These are phyloP conservation scores for Cyberlindnera meyerae DNA, from an alignment of 805 yeast genomes.

Conservation along the genomic window DNA sequence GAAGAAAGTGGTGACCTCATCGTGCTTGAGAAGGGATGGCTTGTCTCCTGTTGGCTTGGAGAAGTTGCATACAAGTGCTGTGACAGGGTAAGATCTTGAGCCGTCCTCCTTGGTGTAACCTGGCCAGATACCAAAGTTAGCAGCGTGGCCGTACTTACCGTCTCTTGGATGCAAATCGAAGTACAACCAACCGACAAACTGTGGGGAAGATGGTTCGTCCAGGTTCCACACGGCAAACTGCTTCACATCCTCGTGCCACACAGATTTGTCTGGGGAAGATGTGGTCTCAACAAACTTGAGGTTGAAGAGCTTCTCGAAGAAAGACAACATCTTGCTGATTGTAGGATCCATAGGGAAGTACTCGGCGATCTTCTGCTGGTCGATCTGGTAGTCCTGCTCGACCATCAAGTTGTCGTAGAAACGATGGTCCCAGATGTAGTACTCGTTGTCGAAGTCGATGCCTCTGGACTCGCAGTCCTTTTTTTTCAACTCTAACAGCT, in stretches of 20 bases:
- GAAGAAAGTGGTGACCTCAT: slow-evolving; percentile 78
- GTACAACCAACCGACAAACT: slow-evolving; percentile 72
- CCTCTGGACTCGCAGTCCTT: slow-evolving; percentile 44
- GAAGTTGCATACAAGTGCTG: slow-evolving; percentile 81
- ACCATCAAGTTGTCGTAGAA: slow-evolving; percentile 62
- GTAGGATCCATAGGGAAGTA: slow-evolving; percentile 73
- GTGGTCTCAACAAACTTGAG: slow-evolving; percentile 64
- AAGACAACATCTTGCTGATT: slow-evolving; percentile 59
- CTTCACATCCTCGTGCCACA: slow-evolving; percentile 79
- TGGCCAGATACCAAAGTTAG: slow-evolving; percentile 65
- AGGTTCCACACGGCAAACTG: slow-evolving; percentile 67
- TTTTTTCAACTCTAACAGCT: slow-evolving; percentile 47
- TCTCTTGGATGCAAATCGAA: slow-evolving; percentile 82
- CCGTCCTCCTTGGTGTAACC: slow-evolving; percentile 51
- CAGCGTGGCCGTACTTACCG: slow-evolving; percentile 87
- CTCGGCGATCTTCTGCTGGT: slow-evolving; percentile 65
- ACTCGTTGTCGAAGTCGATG: slow-evolving; percentile 35
- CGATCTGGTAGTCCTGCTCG: slow-evolving; percentile 67
- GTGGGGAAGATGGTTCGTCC: slow-evolving; percentile 43
- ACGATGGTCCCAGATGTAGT: slow-evolving; percentile 70
- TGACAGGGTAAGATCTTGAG: slow-evolving; percentile 55
- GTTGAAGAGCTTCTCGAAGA: slow-evolving; percentile 66
- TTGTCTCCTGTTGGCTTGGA: slow-evolving; percentile 65
- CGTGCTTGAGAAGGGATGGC: slow-evolving; percentile 72
- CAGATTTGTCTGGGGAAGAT: slow-evolving; percentile 33